Base-by-base conservation (phyloP, 129 eudicot species). In the Solidago caesia region DNA sequence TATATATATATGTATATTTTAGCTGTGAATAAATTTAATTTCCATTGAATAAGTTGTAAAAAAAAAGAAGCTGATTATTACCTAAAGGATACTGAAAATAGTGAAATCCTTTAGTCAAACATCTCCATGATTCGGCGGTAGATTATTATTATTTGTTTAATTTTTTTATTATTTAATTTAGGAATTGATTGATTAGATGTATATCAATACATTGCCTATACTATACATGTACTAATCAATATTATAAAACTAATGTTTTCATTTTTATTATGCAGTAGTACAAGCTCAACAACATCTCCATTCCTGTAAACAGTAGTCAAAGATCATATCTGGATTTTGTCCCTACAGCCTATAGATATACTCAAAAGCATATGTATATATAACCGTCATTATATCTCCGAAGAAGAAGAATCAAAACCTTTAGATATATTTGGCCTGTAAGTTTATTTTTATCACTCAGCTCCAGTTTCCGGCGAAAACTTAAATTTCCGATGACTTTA, bases 171-270 rank as follows among this genome's bases (percentile, higher is more conserved):
- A 21, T 21, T 21, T 21, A 33, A 44, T 61, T 33, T 75, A 16
- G 70, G 69, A 15, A 8, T 48, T 76, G 85, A 82, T 73, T 82
- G 85, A 82, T 82, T 82, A 61, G 82, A 82, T 82, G 70, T 82
- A 56, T 74, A 27, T 70, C 74, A 72, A 45, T 79, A 15, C 74
- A 62, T 7, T 62, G 61, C 21, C 21, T 15, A 27, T 14, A 56
- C 21, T 16, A 16, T 4, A 62, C 14, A 72, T 79, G 79, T 73
- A 79, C 78, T 73, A 46, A 79, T 66, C 25, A 33, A 57, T 74
- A 73, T 65, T 79, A 73, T 79, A 53, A 73, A 41, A 52, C 25
- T 57, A 42, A 56, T 21, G 21, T 72, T 55, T 79, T 55, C 39
- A 55, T 68, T 65, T 61, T 12, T 12, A 10, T 62, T 52, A 55